These are phyloP conservation scores for Lenzites betulinus DNA, from an alignment of 768 basidiomycete species.

Conservation along the genomic window DNA sequence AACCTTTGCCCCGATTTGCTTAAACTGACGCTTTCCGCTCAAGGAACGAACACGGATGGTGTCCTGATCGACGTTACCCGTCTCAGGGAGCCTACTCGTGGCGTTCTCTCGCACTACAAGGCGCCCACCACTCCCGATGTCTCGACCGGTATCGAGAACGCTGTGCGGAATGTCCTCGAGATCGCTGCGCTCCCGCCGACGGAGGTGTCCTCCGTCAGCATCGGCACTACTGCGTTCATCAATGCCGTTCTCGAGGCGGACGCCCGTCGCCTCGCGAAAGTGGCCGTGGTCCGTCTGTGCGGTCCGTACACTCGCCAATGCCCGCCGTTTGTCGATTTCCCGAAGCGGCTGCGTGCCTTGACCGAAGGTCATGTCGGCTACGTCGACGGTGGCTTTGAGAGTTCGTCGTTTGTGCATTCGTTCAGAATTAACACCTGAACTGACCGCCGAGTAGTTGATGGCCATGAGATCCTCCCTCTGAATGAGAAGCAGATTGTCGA, in stretches of 20 bases:
- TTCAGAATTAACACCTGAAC: conserved; percentile 23
- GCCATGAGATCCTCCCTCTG: conserved; percentile 45
- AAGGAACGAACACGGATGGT: conserved; percentile 44
- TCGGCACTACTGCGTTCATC: conserved; percentile 55
- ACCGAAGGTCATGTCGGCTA: conserved; percentile 40
- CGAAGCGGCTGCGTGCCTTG: conserved; percentile 34
- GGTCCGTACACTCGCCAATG: conserved; percentile 59
- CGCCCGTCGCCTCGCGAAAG: conserved; percentile 51
- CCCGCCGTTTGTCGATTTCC: conserved; percentile 60
- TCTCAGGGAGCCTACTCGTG: conserved; percentile 35
- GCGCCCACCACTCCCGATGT: conserved; percentile 58
- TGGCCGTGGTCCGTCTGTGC: conserved; percentile 65
- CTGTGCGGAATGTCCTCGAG: conserved; percentile 48
- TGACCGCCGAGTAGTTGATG: conserved; percentile 45
- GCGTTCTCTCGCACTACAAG: conserved; percentile 45
- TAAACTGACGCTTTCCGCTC: neutral
- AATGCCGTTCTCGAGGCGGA: conserved; percentile 62
- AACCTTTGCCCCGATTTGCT: neutral
- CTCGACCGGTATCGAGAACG: conserved; percentile 57
- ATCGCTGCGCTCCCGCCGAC: conserved; percentile 38
- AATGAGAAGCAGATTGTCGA: conserved; percentile 46
- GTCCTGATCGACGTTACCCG: conserved; percentile 39
- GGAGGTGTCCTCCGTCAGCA: conserved; percentile 51
- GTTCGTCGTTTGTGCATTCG: conserved; percentile 25
- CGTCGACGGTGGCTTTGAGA: conserved; percentile 44